Evolutionary conservation across 176 grass and related monocot species (phyloP).

Genomic region (Triticum timopheevii): DNA sequence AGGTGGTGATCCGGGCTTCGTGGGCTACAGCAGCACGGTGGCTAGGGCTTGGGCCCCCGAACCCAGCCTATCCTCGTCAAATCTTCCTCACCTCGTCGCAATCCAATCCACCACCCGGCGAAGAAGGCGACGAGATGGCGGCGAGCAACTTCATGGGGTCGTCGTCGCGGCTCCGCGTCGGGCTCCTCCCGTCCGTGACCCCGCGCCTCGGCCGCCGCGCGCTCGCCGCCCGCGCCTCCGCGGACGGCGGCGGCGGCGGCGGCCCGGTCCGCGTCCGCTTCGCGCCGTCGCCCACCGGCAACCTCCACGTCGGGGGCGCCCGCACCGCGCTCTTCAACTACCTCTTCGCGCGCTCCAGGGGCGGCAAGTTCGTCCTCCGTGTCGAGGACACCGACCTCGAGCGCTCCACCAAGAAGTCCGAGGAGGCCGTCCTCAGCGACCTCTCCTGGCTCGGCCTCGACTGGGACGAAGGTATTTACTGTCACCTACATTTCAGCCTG

Average conservation of each 20-base stretch:
- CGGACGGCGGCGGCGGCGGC: background rate
- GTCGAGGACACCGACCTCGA: conserved; percentile 95
- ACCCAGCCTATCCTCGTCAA: background rate
- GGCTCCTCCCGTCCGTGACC: conserved; percentile 40
- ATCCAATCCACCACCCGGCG: background rate
- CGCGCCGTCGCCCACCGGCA: conserved; percentile 86
- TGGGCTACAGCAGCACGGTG: background rate
- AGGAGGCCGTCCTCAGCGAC: conserved; percentile 86
- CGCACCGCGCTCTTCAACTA: conserved; percentile 94
- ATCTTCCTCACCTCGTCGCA: background rate
- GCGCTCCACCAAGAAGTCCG: conserved; percentile 75
- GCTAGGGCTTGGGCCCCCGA: conserved; percentile 1
- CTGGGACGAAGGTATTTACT: conserved; percentile 83
- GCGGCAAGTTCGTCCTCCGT: conserved; percentile 75
- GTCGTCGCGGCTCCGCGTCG: conserved; percentile 55
- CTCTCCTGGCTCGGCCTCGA: conserved; percentile 88
- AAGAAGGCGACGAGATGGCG: conserved; percentile 26
- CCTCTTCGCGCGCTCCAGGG: conserved; percentile 83
- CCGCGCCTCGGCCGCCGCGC: conserved; percentile 13
- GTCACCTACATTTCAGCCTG: background rate
- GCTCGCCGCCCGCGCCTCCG: conserved; percentile 46
- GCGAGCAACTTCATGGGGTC: conserved; percentile 38
- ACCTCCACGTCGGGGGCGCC: conserved; percentile 84
- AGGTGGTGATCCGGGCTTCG: background rate
- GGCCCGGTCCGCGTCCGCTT: conserved; percentile 88